phyloP scores from a whole-genome alignment of 345 rosid species.

The Arabis alpina region DNA sequence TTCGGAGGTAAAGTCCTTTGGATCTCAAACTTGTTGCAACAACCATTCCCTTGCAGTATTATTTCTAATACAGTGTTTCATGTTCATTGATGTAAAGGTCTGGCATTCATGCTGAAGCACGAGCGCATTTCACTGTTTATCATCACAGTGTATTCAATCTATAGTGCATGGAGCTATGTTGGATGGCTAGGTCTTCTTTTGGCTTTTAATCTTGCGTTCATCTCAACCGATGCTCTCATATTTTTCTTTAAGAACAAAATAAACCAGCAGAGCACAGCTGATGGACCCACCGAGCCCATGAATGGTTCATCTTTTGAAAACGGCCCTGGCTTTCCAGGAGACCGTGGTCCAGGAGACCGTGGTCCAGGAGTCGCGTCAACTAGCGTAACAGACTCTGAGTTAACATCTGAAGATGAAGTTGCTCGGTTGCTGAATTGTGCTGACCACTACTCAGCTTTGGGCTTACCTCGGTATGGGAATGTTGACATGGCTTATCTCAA shows the following conservation, averaged over 20 bases:
- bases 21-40: slow-evolving; percentile 7
- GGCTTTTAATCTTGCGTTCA: slow-evolving; percentile 84
- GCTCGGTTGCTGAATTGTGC: slow-evolving; percentile 71
- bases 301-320: slow-evolving; percentile 65
- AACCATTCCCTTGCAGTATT: neutral
- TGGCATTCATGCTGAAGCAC: slow-evolving; percentile 65
- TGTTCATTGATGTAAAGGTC: slow-evolving; percentile 54
- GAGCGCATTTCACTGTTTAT: slow-evolving; percentile 74
- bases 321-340: slow-evolving; percentile 61
- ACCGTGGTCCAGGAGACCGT: slow-evolving; percentile 74
- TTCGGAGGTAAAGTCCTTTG: slow-evolving; percentile 61
- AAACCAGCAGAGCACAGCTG: slow-evolving; percentile 55
- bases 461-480: slow-evolving; percentile 64
- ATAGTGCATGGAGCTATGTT: slow-evolving; percentile 75
- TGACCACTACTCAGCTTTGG: slow-evolving; percentile 87
- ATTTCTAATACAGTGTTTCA: slow-evolving; percentile 27
- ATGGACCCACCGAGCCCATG: slow-evolving; percentile 56
- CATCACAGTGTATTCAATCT: slow-evolving; percentile 67
- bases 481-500: slow-evolving; percentile 74
- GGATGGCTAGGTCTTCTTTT: slow-evolving; percentile 89
- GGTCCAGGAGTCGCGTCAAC: slow-evolving; percentile 85
- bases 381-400: slow-evolving; percentile 78
- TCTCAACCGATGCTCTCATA: slow-evolving; percentile 86
- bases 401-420: slow-evolving; percentile 94
- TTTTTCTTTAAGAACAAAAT: slow-evolving; percentile 71